A percentile compares a stretch with the other conserved stretches of the same genome.
Conservation (phyloP, 2,329 filamentous ascomycete species). For the Aspergillus pseudoglaucus region DNA sequence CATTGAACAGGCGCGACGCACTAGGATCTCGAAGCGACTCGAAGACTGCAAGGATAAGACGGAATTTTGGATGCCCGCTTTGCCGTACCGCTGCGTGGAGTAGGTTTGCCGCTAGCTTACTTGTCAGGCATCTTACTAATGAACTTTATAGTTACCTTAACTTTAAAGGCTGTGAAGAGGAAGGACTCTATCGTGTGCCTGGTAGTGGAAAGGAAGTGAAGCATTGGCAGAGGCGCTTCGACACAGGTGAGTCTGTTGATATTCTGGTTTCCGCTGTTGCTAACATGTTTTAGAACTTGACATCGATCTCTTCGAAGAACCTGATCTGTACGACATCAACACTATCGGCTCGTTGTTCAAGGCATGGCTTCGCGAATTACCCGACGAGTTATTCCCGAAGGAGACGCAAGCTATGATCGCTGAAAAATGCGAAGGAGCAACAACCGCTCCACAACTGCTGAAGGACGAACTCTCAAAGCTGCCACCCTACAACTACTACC, state of each 20-base stretch:
- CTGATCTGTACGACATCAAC: constrained; percentile 90
- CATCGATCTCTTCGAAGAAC: constrained; percentile 81
- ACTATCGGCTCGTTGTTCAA: constrained; percentile 96
- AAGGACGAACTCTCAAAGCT: constrained; percentile 88
- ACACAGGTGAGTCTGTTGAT: constrained; percentile 56
- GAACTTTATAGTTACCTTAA: constrained; percentile 65
- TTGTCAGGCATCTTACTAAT: constrained; percentile 7
- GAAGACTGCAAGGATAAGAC: constrained; percentile 90
- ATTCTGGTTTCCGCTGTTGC: neutral
- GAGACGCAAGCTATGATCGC: constrained; percentile 72
- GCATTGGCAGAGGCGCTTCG: constrained; percentile 87
- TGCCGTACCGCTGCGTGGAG: constrained; percentile 93
- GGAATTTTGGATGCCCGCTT: constrained; percentile 96
- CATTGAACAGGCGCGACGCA: constrained; percentile 81
- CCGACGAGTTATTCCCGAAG: constrained; percentile 88
- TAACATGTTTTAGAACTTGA: constrained; percentile 58
- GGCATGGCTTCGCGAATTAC: constrained; percentile 89
- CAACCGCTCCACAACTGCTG: constrained; percentile 74
- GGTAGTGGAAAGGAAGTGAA: constrained; percentile 87
- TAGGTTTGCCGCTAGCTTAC: constrained; percentile 31
- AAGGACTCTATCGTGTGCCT: constrained; percentile 86
- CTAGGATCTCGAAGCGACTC: constrained; percentile 81
- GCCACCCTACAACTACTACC: constrained; percentile 96
- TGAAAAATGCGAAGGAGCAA: constrained; percentile 70
- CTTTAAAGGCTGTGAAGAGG: constrained; percentile 87